Conservation (phyloP, 306 rosid species). For the Mimosa pudica region DNA sequence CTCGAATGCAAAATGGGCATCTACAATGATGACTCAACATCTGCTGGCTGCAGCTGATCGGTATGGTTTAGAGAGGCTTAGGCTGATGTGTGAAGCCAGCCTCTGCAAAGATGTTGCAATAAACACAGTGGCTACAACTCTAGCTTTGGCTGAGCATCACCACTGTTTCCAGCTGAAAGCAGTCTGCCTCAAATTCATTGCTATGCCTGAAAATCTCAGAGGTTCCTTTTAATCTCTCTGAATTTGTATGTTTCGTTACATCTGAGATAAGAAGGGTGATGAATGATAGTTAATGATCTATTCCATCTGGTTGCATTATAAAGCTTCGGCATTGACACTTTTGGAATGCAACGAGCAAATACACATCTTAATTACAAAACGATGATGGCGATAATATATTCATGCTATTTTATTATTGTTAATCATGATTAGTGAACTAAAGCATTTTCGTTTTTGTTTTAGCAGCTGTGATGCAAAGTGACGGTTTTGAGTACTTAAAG, state of each 20-base stretch:
- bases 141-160: constrained; percentile 82
- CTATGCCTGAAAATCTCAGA: constrained; percentile 65
- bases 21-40: constrained; percentile 66
- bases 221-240: constrained; percentile 36
- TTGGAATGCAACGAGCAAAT: neutral
- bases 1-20: constrained; percentile 55
- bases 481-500: constrained; percentile 71
- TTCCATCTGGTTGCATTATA: neutral
- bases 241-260: neutral
- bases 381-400: neutral
- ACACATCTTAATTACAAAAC: neutral
- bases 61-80: constrained; percentile 74
- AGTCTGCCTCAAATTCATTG: constrained; percentile 60
- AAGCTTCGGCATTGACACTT: neutral
- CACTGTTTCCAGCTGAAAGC: constrained; percentile 67
- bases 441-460: neutral
- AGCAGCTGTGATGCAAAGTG: constrained; percentile 92
- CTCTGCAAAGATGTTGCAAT: constrained; percentile 63
- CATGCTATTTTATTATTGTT: neutral
- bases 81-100: constrained; percentile 60
- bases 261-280: neutral
- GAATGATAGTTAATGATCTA: neutral
- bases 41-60: constrained; percentile 77
- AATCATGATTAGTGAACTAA: neutral
- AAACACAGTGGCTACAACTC: constrained; percentile 72